Percentiles rank a stretch among this genome's conserved stretches.
These are phyloP conservation scores for Isabelozyma pseudorhagii DNA, from an alignment of 805 yeast genomes.

Conservation along the genomic window DNA sequence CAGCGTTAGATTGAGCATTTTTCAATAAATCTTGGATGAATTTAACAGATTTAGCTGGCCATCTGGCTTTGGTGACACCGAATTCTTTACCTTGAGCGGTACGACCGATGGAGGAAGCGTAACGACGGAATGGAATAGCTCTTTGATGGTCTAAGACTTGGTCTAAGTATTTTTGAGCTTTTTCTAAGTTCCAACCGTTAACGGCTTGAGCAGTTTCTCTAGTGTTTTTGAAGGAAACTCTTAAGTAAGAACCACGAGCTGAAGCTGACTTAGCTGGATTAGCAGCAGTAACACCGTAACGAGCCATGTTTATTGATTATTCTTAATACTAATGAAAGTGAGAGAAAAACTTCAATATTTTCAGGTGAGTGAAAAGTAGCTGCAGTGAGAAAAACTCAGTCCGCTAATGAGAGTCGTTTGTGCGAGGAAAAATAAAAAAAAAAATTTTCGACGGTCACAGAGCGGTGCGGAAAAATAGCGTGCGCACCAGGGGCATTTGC, in stretches of 20 bases:
- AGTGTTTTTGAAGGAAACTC: conserved; percentile 99
- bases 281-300: conserved; percentile 99
- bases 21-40: conserved; percentile 90
- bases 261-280: conserved; percentile 99
- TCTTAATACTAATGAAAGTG: neutral
- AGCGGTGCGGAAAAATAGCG: neutral
- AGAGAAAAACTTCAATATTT: neutral
- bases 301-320: conserved; percentile 65
- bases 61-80: conserved; percentile 99
- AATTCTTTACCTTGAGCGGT: conserved; percentile 99
- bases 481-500: neutral
- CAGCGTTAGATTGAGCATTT: conserved; percentile 99
- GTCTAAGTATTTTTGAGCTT: conserved; percentile 91
- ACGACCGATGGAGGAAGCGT: conserved; percentile 94
- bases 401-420: neutral
- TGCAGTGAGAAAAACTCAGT: neutral
- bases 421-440: neutral
- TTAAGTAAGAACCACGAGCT: conserved; percentile 98
- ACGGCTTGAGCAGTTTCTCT: conserved; percentile 99
- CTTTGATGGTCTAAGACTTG: conserved; percentile 97
- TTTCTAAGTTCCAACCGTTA: conserved; percentile 96
- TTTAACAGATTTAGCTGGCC: conserved; percentile 99
- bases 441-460: neutral
- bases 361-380: neutral
- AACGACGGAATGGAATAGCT: conserved; percentile 99